phyloP scores from a whole-genome alignment of 768 basidiomycete genomes.

The Udeniomyces megalosporus region DNA sequence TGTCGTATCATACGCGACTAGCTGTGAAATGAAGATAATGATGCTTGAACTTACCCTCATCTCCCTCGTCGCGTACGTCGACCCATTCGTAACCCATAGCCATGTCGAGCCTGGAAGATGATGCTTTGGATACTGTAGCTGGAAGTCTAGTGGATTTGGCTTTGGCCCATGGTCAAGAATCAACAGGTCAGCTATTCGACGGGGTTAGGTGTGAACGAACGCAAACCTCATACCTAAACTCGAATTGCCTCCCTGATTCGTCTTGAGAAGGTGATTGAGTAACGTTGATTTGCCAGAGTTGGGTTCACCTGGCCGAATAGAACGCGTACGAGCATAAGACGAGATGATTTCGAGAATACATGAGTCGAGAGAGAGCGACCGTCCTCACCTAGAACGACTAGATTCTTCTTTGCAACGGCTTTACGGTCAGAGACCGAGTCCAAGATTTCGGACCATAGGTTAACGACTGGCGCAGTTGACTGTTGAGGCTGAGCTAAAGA shows the following conservation, averaged over 20 bases:
- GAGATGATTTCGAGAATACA: background rate
- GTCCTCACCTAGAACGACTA: slow-evolving; percentile 50
- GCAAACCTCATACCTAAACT: background rate
- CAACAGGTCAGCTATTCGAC: slow-evolving; percentile 13
- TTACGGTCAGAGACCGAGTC: slow-evolving; percentile 68
- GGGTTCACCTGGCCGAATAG: slow-evolving; percentile 37
- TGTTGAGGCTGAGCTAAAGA: too few species aligned
- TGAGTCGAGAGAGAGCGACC: background rate
- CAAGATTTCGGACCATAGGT: slow-evolving; percentile 85
- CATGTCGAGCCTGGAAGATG: slow-evolving; percentile 38
- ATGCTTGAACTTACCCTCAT: slow-evolving; percentile 54
- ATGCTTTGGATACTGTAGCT: slow-evolving; percentile 46
- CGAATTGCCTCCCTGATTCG: background rate
- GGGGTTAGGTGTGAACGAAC: slow-evolving; percentile 20
- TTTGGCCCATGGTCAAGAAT: background rate
- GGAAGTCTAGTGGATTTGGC: slow-evolving; percentile 19
- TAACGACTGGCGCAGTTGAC: background rate
- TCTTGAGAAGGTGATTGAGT: slow-evolving; percentile 25
- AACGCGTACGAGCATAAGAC: background rate
- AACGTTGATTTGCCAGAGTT: slow-evolving; percentile 63
- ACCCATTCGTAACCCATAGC: slow-evolving; percentile 86
- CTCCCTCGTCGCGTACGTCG: slow-evolving; percentile 77
- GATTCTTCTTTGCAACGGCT: slow-evolving; percentile 52
- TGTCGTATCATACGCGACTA: too few species aligned
- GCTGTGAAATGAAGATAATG: background rate